Evolutionary conservation across 164 flowering plant species (phyloP).

Genomic region (Warburgia ugandensis): DNA sequence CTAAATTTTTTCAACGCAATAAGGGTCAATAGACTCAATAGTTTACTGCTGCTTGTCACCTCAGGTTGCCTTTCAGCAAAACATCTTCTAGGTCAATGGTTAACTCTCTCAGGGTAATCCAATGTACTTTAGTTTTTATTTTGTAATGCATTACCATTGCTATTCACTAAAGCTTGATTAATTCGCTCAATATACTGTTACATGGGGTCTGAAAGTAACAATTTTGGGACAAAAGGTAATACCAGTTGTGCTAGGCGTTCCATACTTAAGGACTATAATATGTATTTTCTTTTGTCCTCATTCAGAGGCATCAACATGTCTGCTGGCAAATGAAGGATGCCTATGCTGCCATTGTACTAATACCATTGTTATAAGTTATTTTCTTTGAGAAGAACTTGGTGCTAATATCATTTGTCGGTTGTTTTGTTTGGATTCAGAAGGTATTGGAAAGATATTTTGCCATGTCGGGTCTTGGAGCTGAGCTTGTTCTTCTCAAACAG

Average conservation of each 20-base stretch:
- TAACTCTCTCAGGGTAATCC: too few relatives aligned
- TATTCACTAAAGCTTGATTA: too few relatives aligned
- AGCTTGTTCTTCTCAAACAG: conserved; percentile 64
- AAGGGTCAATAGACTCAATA: too few relatives aligned
- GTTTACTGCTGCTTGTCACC: too few relatives aligned
- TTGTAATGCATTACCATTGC: too few relatives aligned
- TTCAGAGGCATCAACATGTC: conserved; percentile 24
- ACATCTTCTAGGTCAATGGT: too few relatives aligned
- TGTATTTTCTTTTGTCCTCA: neutral
- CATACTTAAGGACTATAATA: neutral
- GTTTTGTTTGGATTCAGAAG: conserved; percentile 37
- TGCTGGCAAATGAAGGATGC: conserved; percentile 34
- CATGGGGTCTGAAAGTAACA: too few relatives aligned
- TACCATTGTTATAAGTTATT: neutral
- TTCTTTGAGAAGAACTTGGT: neutral
- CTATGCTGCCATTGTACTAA: conserved; percentile 73
- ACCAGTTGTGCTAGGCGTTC: neutral
- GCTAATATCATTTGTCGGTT: neutral
- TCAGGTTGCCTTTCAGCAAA: too few relatives aligned
- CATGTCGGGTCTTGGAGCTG: conserved; percentile 43
- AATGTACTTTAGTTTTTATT: too few relatives aligned
- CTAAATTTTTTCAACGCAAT: too few relatives aligned
- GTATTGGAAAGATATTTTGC: conserved; percentile 73
- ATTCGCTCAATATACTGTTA: too few relatives aligned
- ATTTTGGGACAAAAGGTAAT: neutral